Evolutionary conservation across 2,329 filamentous ascomycete genomes (phyloP), one percentile per base, ranked within the genome.

Genomic region (Diplocarpon rosae): DNA sequence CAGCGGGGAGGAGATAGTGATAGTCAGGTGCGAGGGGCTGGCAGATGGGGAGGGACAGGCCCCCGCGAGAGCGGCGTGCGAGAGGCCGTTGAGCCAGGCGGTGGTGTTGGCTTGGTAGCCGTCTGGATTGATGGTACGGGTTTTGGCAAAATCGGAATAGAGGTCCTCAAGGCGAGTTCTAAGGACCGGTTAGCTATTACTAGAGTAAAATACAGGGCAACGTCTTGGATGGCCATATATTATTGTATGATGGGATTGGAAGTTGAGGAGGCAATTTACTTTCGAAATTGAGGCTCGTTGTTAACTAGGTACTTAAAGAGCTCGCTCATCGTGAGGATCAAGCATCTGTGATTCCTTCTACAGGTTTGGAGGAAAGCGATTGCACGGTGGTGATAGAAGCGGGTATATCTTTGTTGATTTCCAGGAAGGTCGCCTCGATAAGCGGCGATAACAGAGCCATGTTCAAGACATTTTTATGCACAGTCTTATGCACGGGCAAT

Each of bases 71-170:
- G 80, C 72, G 1, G 87, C 83, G 41, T 76, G 70, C n/a, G 76
- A 72, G 34, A 95, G 71, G 2, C 80, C 87, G 32, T 75, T 74
- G 46, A 81, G 78, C 88, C 88, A 95, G 42, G 86, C 85, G 6
- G 73, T 67, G 34, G 86, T 70, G 62, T 95, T 95, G 35, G 87
- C 85, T 15, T 71, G 67, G 67, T 87, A 95, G 57, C 86, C 87
- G 62, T 93, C 86, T 1, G 87, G 85, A 59, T 95, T 94, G 16
- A 84, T 76, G 32, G 74, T 76, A 56, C 74, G 74, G 54, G 90
- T 86, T 5, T 76, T 66, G 31, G 78, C 71, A 60, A 95, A 94
- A 62, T 95, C 88, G 38, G 87, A 89, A 66, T 93, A 95, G 37
- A 95, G 78, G 5, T 87, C 89, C 11, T 85, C 80, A 11, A 95